Evolutionary conservation across 2,329 filamentous ascomycete species (phyloP), one percentile per base, ranked within the genome.

Genomic region (Nothophoma quercina): DNA sequence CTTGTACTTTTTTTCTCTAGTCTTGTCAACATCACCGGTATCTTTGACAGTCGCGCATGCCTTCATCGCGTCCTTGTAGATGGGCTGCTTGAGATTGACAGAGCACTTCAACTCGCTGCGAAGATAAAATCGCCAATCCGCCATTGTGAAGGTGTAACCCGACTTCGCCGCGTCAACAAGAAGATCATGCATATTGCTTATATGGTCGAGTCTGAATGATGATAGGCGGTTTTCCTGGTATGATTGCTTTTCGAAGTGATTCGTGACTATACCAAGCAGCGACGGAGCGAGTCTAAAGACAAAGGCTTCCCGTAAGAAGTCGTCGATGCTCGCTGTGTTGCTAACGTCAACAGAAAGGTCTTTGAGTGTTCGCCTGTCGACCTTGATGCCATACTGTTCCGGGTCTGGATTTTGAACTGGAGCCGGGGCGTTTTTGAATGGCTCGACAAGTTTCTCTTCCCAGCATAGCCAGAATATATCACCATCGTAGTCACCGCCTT

Each of bases 401-500:
- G 81, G 75, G 0, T 87, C 69, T 44, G 84, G 79, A 0, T 74
- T 74, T 7, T 70, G 47, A 1, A 65, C 25, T 0, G 82, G 83
- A 5, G 80, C 71, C 0, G 80, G 75, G 0, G 85, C 83, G 51
- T 89, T 91, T 4, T 65, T 59, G 60, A 93, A 93, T n/a, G 85
- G 85, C 5, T 77, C 62, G 0, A 90, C 88, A 3, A 95, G 80
- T 0, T 75, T 72, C 0, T 78, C 75, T 22, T 93, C 88, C 88
- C 88, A 93, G 63, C 88, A 91, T 0, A 91, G 75, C 88, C 89
- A 93, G 4, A 89, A 81, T n/a, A 77, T 81, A 56, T 95, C 90
- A 0, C 90, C 90, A 59, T 93, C 90, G 56, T 92, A 93, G 64
- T 93, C 90, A 0, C 90, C 90, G 0, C 90, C 90, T 1, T 89